These are phyloP conservation scores for Pythium apleroticum DNA, from an alignment of 352 stramenopile genomes.

Conservation along the genomic window DNA sequence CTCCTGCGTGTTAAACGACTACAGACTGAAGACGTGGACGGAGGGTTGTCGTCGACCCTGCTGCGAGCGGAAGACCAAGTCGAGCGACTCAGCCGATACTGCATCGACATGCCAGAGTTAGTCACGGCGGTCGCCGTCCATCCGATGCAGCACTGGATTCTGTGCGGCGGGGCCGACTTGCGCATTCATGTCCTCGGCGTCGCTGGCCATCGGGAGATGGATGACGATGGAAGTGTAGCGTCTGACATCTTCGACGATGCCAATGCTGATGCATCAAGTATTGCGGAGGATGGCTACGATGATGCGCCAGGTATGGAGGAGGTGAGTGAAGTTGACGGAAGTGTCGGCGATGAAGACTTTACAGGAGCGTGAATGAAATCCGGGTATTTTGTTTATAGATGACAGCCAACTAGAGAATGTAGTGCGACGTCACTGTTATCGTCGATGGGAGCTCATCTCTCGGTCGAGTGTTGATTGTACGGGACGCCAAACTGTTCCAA, in stretches of 20 bases:
- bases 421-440: no score
- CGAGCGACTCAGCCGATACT: constrained; percentile 23
- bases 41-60: no score
- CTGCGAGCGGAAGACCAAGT: not conserved
- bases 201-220: not conserved
- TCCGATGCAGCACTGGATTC: constrained; percentile 20
- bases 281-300: not conserved
- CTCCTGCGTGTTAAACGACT: not conserved
- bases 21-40: no score
- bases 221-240: not conserved
- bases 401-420: no score
- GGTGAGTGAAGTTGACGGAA: no score
- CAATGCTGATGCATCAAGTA: not conserved
- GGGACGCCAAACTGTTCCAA: no score
- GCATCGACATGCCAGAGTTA: constrained; percentile 10
- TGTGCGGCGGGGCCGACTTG: constrained; percentile 23
- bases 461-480: not conserved
- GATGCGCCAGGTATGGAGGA: no score
- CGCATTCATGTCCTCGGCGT: constrained; percentile 14
- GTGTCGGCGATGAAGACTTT: no score
- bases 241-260: not conserved
- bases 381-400: not conserved
- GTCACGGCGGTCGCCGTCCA: constrained; percentile 25
- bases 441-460: no score
- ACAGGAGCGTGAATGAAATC: no score